These are phyloP conservation scores for Rutidosis leptorrhynchoides DNA, from an alignment of 129 eudicot genomes.

Conservation along the genomic window DNA sequence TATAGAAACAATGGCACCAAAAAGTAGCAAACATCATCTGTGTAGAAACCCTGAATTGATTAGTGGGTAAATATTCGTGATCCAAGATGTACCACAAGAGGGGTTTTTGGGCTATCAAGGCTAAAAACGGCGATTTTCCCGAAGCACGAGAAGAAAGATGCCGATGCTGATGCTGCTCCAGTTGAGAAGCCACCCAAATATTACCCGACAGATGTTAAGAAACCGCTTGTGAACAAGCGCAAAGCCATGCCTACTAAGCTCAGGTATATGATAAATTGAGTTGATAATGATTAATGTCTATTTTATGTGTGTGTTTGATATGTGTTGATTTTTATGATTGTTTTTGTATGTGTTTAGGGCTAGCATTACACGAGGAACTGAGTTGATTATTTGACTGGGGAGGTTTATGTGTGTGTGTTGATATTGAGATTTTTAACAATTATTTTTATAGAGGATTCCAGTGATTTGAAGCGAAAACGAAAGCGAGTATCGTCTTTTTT, in stretches of 20 bases:
- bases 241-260: conserved; percentile 70
- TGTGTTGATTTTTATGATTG: not conserved
- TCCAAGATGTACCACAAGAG: conserved; percentile 86
- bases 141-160: conserved; percentile 39
- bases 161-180: conserved; percentile 33
- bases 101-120: conserved; percentile 89
- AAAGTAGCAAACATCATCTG: conserved; percentile 32
- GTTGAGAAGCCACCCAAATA: conserved; percentile 54
- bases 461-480: too few relatives aligned
- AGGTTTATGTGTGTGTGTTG: too few relatives aligned
- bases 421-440: too few relatives aligned
- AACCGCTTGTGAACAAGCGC: conserved; percentile 58
- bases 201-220: conserved; percentile 73
- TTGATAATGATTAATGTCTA: not conserved
- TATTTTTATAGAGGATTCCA: too few relatives aligned
- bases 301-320: not conserved
- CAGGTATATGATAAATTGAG: conserved; percentile 35
- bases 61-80: conserved; percentile 56
- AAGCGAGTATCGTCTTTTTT: too few relatives aligned
- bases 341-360: conserved; percentile 36
- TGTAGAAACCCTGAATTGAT: conserved; percentile 70
- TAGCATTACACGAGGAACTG: conserved; percentile 63
- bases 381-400: conserved; percentile 54
- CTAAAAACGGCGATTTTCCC: conserved; percentile 82
- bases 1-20: conserved; percentile 40